Base-by-base conservation (phyloP, 2,329 filamentous ascomycete genomes). In the Fusarium sp. region DNA sequence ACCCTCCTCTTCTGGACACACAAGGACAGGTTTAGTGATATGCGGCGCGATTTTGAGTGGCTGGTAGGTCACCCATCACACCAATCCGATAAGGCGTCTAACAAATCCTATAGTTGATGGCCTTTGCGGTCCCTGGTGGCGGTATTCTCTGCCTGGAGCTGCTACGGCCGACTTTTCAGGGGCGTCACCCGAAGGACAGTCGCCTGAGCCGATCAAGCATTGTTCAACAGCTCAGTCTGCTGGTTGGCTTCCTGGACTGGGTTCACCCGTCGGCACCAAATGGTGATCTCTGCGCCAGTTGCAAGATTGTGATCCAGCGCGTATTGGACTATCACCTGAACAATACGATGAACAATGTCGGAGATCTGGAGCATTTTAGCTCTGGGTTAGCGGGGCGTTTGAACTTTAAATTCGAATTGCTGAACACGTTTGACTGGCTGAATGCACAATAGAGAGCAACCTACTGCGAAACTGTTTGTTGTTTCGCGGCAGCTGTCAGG, bases 371-470 rank as follows among this genome's bases (percentile, higher is more conserved):
- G 1, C 60, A 50, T 4, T 63, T 63, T 9, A 63, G 50, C 5
- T 58, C 26, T 2, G 60, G 33, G 0, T 40, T 63, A 22, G 5
- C 33, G 1, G 44, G 50, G 5, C 53, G 50, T 6, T 18, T 63
- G 13, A 63, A 58, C 10, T 63, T 63, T 18, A 39, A 54, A 14
- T 63, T 63, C 4, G 60, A 63, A 4, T 11, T 63, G 6, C 2
- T 63, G 10, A 63, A 63, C 2, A 63, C 60, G 0, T 63, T 58
- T 26, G 60, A 63, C 20, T 63, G 60, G 60, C 58, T 63, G 1
- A 55, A 56, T 20, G 2, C 15, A 3, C 17, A 14, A 28, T 54
- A 54, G 13, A 31, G 10, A 9, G 26, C 26, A 28, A 9, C 26
- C 26, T 28, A 28, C 7, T 3, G 26, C 26, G 8, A 28, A 22